Evolutionary conservation across 768 basidiomycete genomes (phyloP).

Genomic region (Leucosporidium creatinivorum): DNA sequence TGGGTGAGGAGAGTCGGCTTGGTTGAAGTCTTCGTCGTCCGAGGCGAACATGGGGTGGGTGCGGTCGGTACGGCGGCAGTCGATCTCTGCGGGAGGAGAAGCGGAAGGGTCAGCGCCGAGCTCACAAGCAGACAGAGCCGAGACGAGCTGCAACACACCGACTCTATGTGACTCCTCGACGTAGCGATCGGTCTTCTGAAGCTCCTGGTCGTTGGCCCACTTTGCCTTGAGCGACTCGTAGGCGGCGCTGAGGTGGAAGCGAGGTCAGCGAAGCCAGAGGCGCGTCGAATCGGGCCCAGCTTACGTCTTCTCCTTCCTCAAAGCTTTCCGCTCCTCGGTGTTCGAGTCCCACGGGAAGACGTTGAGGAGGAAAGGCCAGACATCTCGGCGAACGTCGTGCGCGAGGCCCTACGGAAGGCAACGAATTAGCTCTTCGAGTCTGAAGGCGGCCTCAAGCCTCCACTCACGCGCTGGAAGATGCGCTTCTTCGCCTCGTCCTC

Average conservation of each 20-base stretch:
- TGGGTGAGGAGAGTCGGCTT: slow-evolving; percentile 66
- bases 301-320: slow-evolving; percentile 62
- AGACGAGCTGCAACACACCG: neutral
- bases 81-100: slow-evolving; percentile 57
- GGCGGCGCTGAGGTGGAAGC: slow-evolving; percentile 47
- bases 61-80: slow-evolving; percentile 91
- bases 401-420: slow-evolving; percentile 49
- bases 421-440: neutral
- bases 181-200: slow-evolving; percentile 70
- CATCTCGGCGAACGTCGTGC: slow-evolving; percentile 55
- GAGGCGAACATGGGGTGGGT: slow-evolving; percentile 78
- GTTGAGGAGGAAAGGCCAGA: slow-evolving; percentile 87
- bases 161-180: slow-evolving; percentile 58
- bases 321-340: slow-evolving; percentile 52
- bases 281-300: slow-evolving; percentile 8
- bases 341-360: slow-evolving; percentile 74
- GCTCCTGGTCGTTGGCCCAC: slow-evolving; percentile 77
- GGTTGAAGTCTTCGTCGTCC: slow-evolving; percentile 13
- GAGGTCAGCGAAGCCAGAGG: neutral
- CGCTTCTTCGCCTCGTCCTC: slow-evolving; percentile 66
- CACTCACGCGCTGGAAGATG: slow-evolving; percentile 60
- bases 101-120: slow-evolving; percentile 4
- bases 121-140: neutral
- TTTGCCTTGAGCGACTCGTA: slow-evolving; percentile 67
- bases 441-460: too few relatives aligned